Evolutionary conservation across 805 yeast genomes (phyloP), one percentile per base, ranked within the genome.

Genomic region (Yueomyces sp.): DNA sequence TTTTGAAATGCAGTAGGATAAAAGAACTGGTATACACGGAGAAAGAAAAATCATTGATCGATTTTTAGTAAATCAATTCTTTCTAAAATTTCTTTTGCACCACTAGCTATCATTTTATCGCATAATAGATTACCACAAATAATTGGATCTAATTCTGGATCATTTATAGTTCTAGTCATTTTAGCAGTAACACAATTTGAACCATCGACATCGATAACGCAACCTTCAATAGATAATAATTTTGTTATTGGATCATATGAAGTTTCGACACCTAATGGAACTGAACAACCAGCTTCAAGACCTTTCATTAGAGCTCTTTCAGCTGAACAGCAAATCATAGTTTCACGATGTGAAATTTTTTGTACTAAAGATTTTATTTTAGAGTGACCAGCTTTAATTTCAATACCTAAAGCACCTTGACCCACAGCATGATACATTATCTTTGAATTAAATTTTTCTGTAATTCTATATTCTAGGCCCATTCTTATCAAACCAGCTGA

Each of bases 391-490:
- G 72, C 72, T 53, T 94, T 74, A 51, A 90, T 85, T 65, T 92
- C 98, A 29, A 92, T 68, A 26, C 97, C 98, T 39, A 92, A 65
- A 0, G 97, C 97, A 49, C 98, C 98, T 67, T 92, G 98, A n/a
- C 98, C 98, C 40, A 92, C 96, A 1, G 98, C 96, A 59, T 90
- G 85, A 59, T 79, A 82, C 95, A 90, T 85, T 44, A 81, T 84
- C 33, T 85, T 82, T 4, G 78, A 71, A 44, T 80, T 76, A 49
- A 92, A 69, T 50, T 69, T 72, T 49, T 74, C 69, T 4, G 95
- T 79, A 57, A 92, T 86, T 60, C 96, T 70, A 51, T 76, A 61
- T n/a, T 74, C 77, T 42, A 88, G 65, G 9, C 79, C 83, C 38
- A 82, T 65, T 51, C 98, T 75, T 27, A 75, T 67, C 46, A 92